These are phyloP conservation scores for Endotrypanum monterogeii DNA, from an alignment of 208 protist genomes.

Conservation along the genomic window DNA sequence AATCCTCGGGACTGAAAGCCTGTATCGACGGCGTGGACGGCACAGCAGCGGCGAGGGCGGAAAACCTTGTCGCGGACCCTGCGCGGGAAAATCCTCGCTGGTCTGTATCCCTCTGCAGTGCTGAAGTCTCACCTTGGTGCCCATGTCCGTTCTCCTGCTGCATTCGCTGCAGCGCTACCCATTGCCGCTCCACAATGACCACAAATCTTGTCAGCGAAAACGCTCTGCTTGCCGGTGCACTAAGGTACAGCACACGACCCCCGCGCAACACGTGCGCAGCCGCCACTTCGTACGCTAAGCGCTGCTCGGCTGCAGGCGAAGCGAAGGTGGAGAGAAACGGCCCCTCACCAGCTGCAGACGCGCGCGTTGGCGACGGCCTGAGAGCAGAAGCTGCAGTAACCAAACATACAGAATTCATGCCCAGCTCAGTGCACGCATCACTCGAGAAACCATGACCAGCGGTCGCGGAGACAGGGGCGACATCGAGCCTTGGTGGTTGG, in stretches of 20 bases:
- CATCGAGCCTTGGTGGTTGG: not conserved
- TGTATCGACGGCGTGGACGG: not conserved
- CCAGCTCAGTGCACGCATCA: constrained; percentile 14
- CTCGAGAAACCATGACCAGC: not conserved
- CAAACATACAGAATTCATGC: constrained; percentile 17
- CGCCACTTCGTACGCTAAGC: constrained; percentile 33
- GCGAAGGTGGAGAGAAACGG: not conserved
- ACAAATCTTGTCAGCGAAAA: constrained; percentile 46
- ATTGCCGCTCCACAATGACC: constrained; percentile 40
- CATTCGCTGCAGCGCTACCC: constrained; percentile 9
- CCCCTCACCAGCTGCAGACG: not conserved
- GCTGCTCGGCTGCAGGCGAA: constrained; percentile 1
- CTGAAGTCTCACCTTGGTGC: not conserved
- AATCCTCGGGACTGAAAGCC: not conserved
- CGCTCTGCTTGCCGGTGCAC: constrained; percentile 35
- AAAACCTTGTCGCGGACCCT: not conserved
- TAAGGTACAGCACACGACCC: constrained; percentile 52
- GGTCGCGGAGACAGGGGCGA: not conserved
- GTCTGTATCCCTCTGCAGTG: not conserved
- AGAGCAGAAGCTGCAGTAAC: constrained; percentile 4
- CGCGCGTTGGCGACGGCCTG: not conserved
- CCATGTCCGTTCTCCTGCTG: not conserved
- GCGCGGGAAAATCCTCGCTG: no score
- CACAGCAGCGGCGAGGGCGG: not conserved
- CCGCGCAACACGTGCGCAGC: constrained; percentile 49